phyloP scores from a whole-genome alignment of 306 rosid genomes.

The Fragaria nilgerrensis region DNA sequence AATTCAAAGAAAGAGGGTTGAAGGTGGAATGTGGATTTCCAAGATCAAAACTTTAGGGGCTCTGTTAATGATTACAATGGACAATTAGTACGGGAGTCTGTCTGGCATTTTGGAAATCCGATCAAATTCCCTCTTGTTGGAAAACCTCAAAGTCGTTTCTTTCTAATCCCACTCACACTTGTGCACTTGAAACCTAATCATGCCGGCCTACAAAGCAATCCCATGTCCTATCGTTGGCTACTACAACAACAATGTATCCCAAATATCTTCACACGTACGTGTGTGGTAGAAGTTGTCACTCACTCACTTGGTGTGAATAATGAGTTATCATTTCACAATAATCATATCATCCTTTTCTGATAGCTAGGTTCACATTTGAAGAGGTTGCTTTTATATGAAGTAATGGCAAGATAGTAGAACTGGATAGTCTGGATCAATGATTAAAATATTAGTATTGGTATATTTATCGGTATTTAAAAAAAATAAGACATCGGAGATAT shows the following conservation, averaged over 20 bases:
- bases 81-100: constrained; percentile 28
- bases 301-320: neutral
- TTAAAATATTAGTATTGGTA: too few species aligned
- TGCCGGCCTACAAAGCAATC: constrained; percentile 35
- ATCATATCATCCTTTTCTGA: neutral
- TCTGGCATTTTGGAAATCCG: constrained; percentile 31
- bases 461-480: too few species aligned
- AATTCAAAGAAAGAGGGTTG: constrained; percentile 34
- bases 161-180: constrained; percentile 19
- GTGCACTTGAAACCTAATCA: constrained; percentile 23
- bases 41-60: constrained; percentile 31
- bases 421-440: too few species aligned
- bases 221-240: constrained; percentile 26
- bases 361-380: neutral
- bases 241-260: neutral
- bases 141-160: constrained; percentile 28
- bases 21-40: constrained; percentile 44
- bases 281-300: neutral
- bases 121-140: constrained; percentile 23
- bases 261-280: constrained; percentile 16
- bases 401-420: neutral
- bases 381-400: neutral
- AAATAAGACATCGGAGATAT: too few species aligned
- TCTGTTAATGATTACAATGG: constrained; percentile 37
- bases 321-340: neutral